Base-by-base conservation (phyloP, 2,329 filamentous ascomycete genomes). In the Aureobasidium lini region DNA sequence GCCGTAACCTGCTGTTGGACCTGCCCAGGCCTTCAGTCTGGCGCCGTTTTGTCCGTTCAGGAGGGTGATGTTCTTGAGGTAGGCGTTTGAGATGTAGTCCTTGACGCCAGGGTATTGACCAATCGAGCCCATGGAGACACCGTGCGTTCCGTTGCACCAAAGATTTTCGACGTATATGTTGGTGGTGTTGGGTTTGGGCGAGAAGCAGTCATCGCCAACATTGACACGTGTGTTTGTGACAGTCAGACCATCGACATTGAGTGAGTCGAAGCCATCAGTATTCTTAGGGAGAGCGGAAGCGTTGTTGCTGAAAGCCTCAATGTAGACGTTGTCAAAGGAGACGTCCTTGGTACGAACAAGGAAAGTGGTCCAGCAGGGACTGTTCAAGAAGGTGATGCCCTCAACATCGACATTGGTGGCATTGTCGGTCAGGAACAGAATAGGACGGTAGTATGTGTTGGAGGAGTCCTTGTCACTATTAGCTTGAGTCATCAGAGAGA, bases 361-460 rank as follows among this genome's bases (percentile, higher is more conserved):
- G 64, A 85, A 85, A 66, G 83, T 86, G 2, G 79, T 84, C 83
- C 83, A 85, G 72, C 81, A 84, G 1, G 83, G 83, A 0, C 81
- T 84, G 67, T 84, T 81, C 61, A 83, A 79, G 64, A 84, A 76
- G 15, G 80, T 78, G 57, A 85, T 82, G 1, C 83, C 83, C 37
- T 80, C 76, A 5, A 85, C 76, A 3, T 76, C 76, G 2, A 85
- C 68, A 23, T 83, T 79, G 4, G 82, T 85, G 0, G 81, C 79
- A 49, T 85, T 84, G 67, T 85, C 81, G 0, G 81, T 83, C 39
- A 84, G 75, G 71, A 85, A 85, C 2, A 85, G 74, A 31, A 84
- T 81, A 0, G 83, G 83, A 0, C 83, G 79, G 34, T 81, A 77
- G 64, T 81, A 85, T 2, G 73, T 75, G 65, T 85, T 85, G 60